phyloP scores from a whole-genome alignment of 805 yeast species.

The Metschnikowia peoriensis region DNA sequence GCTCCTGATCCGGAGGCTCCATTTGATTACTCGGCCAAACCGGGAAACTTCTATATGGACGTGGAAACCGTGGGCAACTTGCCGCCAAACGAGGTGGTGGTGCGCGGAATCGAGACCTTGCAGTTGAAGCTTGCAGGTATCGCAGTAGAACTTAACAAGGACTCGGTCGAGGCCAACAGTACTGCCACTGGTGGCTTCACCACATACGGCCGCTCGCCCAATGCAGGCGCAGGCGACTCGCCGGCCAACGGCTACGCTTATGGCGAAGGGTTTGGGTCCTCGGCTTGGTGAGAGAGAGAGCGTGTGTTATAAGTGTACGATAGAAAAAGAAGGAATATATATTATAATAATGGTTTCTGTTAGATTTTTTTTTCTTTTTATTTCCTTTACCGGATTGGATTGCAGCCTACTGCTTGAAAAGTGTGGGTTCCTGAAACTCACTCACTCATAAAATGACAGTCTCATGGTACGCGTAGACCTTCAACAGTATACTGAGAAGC shows the following conservation, averaged over 20 bases:
- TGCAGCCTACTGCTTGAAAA: too few species aligned
- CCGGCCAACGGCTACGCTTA: slow-evolving; percentile 22
- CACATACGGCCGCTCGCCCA: slow-evolving; percentile 44
- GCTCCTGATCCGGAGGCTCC: too few species aligned
- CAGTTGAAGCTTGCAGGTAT: slow-evolving; percentile 91
- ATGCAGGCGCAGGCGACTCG: slow-evolving; percentile 33
- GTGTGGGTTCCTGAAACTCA: too few species aligned
- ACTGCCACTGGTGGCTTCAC: slow-evolving; percentile 49
- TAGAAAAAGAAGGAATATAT: not conserved
- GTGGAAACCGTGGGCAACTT: slow-evolving; percentile 92
- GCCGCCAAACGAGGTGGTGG: slow-evolving; percentile 84
- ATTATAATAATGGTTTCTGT: too few species aligned
- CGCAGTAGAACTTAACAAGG: slow-evolving; percentile 60
- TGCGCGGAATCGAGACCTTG: slow-evolving; percentile 78
- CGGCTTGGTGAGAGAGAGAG: slow-evolving; percentile 25
- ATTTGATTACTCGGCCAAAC: slow-evolving; percentile 81
- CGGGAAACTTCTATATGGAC: slow-evolving; percentile 78
- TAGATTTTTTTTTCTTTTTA: too few species aligned
- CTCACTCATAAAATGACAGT: too few species aligned
- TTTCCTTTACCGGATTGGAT: too few species aligned
- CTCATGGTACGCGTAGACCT: too few species aligned
- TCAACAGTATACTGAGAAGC: too few species aligned
- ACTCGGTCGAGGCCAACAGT: slow-evolving; percentile 38
- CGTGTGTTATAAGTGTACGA: slow-evolving; percentile 6
- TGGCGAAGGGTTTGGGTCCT: slow-evolving; percentile 36